A percentile compares a stretch with the other conserved stretches of the same genome.
Conservation (phyloP, 148 eudicot genomes). For the Persicaria tinctoria region DNA sequence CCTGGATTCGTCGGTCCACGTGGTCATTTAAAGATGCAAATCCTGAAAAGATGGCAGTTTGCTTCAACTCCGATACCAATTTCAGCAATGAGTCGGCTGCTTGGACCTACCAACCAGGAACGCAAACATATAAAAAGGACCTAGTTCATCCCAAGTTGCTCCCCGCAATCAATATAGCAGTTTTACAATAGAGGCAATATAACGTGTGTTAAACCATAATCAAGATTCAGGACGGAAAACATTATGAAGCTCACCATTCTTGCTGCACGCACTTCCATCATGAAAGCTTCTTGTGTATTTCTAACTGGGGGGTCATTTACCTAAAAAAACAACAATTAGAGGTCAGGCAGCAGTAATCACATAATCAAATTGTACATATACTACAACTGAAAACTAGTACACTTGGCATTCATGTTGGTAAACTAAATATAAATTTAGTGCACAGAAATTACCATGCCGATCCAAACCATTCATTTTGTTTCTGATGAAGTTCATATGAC, state of each 20-base stretch:
- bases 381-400: neutral
- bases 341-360: neutral
- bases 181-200: neutral
- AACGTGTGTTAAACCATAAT: neutral
- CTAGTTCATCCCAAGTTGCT: neutral
- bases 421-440: neutral
- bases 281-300: constrained; percentile 83
- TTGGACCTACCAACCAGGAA: constrained; percentile 52
- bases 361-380: neutral
- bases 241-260: constrained; percentile 54
- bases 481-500: too few species aligned
- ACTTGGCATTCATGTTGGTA: neutral
- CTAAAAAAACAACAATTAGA: constrained; percentile 22
- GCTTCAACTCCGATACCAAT: constrained; percentile 79
- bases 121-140: neutral
- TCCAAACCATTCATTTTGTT: neutral
- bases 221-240: neutral
- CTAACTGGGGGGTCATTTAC: constrained; percentile 81
- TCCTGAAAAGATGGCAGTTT: constrained; percentile 82
- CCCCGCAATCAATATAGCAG: neutral
- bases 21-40: constrained; percentile 87
- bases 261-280: constrained; percentile 96
- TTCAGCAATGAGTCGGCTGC: constrained; percentile 81
- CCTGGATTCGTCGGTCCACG: constrained; percentile 64
- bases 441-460: neutral